Base-by-base conservation (phyloP, 495 filamentous ascomycete genomes). In the Penicillium cosmopolitanum region DNA sequence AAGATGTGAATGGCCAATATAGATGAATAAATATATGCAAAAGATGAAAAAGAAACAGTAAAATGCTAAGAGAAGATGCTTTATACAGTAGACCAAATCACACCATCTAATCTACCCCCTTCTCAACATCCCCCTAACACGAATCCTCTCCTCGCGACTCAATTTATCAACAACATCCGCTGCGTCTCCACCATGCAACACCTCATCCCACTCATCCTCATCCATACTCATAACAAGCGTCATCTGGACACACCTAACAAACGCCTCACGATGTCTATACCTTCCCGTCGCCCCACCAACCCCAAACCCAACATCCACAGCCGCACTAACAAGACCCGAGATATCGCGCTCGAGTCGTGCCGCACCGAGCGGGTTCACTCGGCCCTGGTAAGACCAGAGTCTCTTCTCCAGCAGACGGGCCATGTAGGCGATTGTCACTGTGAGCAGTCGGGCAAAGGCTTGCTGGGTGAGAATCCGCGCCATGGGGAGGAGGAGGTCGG, bases 121-220 rank as follows among this genome's bases (percentile, higher is more conserved):
- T 47, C 69, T 71, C 23, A 90, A 80, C 77, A 90, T 86, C 28
- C 74, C 83, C 60, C 88, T 76, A 16, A 84, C 86, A 55, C 87
- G 75, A 44, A 73, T 72, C 66, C 85, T 79, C 76, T 90, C 88
- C 38, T 87, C 87, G n/a, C 58, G 67, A 67, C 81, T 81, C 54
- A 91, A 65, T 60, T 77, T 82, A 42, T 75, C 76, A 34, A 76
- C 75, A 8, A 78, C 76, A 38, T 75, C 75, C 5, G 68, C 73
- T 15, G 75, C 78, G 53, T 78, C 74, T 2, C 70, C 76, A 43
- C 73, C 71, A n/a, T 56, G 53, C 21, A 78, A 31, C 18, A 90
- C 69, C 72, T 94, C 94, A 51, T 93, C 91, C 91, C 93, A 97
- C 74, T 98, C 96, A 56, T 98, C 95, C 16, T 96, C 93, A 71